phyloP scores from a whole-genome alignment of 257 asterid species.

The Penstemon eatonii region DNA sequence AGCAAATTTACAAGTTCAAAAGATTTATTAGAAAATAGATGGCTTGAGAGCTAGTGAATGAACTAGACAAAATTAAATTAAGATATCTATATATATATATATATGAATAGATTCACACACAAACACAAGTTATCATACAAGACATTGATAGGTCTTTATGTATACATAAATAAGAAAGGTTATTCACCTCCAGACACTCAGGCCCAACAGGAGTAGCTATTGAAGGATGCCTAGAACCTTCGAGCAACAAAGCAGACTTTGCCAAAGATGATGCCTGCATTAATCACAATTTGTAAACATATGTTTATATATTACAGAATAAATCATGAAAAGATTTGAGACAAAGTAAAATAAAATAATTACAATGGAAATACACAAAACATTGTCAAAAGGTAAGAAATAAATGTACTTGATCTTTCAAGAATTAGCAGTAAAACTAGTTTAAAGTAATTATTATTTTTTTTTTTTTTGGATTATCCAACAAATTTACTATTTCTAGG shows the following conservation, averaged over 20 bases:
- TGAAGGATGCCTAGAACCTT: slow-evolving; percentile 53
- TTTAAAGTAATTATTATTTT: neutral
- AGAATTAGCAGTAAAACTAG: neutral
- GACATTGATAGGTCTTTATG: slow-evolving; percentile 2
- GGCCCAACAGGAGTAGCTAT: slow-evolving; percentile 51
- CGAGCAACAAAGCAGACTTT: slow-evolving; percentile 67
- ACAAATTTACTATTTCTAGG: slow-evolving; percentile 6
- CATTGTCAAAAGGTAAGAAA: too few relatives aligned
- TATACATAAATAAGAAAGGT: slow-evolving; percentile 20
- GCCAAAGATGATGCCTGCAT: slow-evolving; percentile 82
- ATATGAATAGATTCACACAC: too few relatives aligned
- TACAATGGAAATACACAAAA: neutral
- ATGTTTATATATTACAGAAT: slow-evolving; percentile 1
- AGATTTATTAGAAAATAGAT: neutral
- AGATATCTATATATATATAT: too few relatives aligned
- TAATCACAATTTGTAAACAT: slow-evolving; percentile 25
- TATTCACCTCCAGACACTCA: slow-evolving; percentile 62
- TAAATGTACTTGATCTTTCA: neutral
- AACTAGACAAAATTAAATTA: neutral
- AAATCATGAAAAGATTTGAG: slow-evolving; percentile 19
- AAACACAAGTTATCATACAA: neutral
- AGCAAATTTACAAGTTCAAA: neutral
- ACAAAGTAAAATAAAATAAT: neutral
- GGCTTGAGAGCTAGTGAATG: neutral
- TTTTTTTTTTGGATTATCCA: neutral